Conservation (phyloP, 148 eudicot genomes). For the Heliosperma pusillum region DNA sequence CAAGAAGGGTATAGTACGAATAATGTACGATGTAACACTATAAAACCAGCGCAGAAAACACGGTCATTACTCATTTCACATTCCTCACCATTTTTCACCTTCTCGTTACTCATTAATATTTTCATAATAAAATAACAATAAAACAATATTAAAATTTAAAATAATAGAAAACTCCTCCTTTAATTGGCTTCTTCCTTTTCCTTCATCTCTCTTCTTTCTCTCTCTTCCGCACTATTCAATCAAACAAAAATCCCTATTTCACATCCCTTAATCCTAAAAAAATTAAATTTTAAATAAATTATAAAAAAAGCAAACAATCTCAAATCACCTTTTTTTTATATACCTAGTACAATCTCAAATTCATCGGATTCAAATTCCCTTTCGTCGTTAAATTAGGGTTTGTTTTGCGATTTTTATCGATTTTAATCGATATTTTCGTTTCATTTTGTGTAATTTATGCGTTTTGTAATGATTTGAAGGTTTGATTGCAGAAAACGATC, state of each 20-base stretch:
- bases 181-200: neutral
- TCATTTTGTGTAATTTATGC: neutral
- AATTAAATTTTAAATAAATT: no score
- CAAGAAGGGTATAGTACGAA: no score
- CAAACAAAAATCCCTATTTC: neutral
- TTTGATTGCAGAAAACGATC: neutral
- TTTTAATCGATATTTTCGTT: neutral
- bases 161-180: neutral
- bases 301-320: no score
- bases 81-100: no score
- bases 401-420: neutral
- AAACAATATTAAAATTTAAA: no score
- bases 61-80: no score
- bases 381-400: neutral
- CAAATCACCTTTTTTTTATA: neutral
- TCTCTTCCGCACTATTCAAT: neutral
- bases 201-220: neutral
- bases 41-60: no score
- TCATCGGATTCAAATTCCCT: neutral
- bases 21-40: no score
- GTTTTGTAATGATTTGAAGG: constrained; percentile 6
- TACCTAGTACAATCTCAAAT: neutral
- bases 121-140: no score
- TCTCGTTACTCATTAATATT: no score
- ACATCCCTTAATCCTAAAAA: no score